phyloP scores from a whole-genome alignment of 768 basidiomycete genomes.

The Boletus vinaceobasis region DNA sequence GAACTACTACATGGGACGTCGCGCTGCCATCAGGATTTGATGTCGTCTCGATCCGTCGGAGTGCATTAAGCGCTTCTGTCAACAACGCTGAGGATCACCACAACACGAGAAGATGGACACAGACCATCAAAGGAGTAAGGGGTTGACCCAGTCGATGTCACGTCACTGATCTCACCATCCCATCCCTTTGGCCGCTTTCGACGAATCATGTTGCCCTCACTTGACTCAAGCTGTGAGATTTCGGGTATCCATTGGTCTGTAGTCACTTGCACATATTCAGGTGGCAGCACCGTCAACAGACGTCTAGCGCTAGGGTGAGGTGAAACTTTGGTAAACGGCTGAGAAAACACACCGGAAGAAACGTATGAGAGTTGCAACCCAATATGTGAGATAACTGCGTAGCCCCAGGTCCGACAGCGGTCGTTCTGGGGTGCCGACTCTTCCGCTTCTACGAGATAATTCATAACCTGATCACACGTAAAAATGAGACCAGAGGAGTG shows the following conservation, averaged over 20 bases:
- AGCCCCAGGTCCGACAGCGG: slow-evolving; percentile 93
- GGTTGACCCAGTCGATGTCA: slow-evolving; percentile 31
- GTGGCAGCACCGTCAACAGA: slow-evolving; percentile 59
- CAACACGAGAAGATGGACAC: slow-evolving; percentile 6
- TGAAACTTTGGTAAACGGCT: not conserved
- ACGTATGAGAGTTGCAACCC: slow-evolving; percentile 80
- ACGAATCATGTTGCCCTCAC: slow-evolving; percentile 30
- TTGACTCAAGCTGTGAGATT: slow-evolving; percentile 33
- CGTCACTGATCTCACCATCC: slow-evolving; percentile 62
- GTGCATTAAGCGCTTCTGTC: slow-evolving; percentile 51
- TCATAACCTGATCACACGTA: slow-evolving; percentile 70
- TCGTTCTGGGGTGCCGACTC: slow-evolving; percentile 89
- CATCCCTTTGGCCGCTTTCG: slow-evolving; percentile 64
- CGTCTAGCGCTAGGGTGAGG: slow-evolving; percentile 34
- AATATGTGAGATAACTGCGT: slow-evolving; percentile 84
- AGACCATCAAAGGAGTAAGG: slow-evolving; percentile 41
- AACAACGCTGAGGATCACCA: not conserved
- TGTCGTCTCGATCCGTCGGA: slow-evolving; percentile 57
- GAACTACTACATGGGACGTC: slow-evolving; percentile 61
- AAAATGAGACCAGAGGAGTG: not conserved
- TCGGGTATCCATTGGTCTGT: slow-evolving; percentile 45
- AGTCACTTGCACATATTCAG: slow-evolving; percentile 45
- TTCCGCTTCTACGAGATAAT: slow-evolving; percentile 73
- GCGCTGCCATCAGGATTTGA: slow-evolving; percentile 65
- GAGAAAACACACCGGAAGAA: slow-evolving; percentile 63